A percentile compares a stretch with the other conserved stretches of the same genome.
These are phyloP conservation scores for Flaveria brownii DNA, from an alignment of 129 eudicot genomes.

Conservation along the genomic window DNA sequence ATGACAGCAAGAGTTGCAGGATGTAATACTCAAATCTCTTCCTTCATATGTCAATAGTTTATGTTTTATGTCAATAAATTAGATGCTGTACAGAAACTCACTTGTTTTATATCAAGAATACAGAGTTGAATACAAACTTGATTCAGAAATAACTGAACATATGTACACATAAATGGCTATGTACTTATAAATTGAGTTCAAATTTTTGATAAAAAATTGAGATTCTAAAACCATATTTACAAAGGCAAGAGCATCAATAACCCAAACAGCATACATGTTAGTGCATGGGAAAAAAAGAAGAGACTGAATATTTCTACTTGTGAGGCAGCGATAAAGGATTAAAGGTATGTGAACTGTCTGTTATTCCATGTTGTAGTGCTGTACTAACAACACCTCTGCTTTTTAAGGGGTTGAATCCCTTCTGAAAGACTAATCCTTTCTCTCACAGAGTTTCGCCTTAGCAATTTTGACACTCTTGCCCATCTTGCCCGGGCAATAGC, in stretches of 20 bases:
- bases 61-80: slow-evolving; percentile 15
- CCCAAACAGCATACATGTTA: slow-evolving; percentile 7
- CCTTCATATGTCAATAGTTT: neutral
- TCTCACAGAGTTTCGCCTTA: slow-evolving; percentile 29
- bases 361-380: neutral
- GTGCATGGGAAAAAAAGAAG: neutral
- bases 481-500: slow-evolving; percentile 27
- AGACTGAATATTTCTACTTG: neutral
- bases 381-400: slow-evolving; percentile 23
- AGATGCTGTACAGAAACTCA: slow-evolving; percentile 13
- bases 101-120: slow-evolving; percentile 12
- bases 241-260: neutral
- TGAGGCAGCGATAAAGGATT: neutral
- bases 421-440: slow-evolving; percentile 30
- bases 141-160: slow-evolving; percentile 16
- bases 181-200: neutral
- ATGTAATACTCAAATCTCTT: slow-evolving; percentile 32
- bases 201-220: neutral
- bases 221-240: slow-evolving; percentile 8
- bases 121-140: neutral
- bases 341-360: neutral
- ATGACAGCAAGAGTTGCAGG: slow-evolving; percentile 58
- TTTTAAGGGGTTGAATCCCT: slow-evolving; percentile 33
- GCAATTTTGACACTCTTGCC: slow-evolving; percentile 23
- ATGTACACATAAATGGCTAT: neutral